Conservation (phyloP, 2,329 filamentous ascomycete species). For the Dryadomyces quercivorus region DNA sequence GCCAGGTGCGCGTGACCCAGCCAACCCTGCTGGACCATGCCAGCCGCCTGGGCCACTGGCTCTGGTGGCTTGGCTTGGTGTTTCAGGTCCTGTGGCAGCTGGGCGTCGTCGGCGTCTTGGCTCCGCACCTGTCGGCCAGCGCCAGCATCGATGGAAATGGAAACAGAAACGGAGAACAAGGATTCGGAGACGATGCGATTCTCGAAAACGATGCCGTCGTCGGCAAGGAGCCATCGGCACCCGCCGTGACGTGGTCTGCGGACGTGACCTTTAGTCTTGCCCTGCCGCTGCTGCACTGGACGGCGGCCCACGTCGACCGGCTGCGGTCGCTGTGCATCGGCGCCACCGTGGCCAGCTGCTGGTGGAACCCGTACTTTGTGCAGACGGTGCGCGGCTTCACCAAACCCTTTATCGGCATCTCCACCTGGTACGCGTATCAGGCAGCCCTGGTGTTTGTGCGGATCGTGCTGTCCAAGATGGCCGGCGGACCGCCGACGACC, state of each 20-base stretch:
- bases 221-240: not conserved
- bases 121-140: not conserved
- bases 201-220: constrained; percentile 18
- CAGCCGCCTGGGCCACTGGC: constrained; percentile 27
- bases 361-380: constrained; percentile 59
- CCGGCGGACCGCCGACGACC: constrained; percentile 17
- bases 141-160: not conserved
- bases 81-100: constrained; percentile 40
- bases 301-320: constrained; percentile 12
- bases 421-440: constrained; percentile 56
- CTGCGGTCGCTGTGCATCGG: constrained; percentile 8
- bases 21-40: constrained; percentile 28
- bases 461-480: constrained; percentile 31
- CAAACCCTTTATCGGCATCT: constrained; percentile 46
- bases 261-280: not conserved
- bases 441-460: constrained; percentile 44
- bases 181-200: constrained; percentile 11
- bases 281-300: constrained; percentile 10
- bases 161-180: no score
- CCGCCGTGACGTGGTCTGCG: no score
- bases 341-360: constrained; percentile 27
- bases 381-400: constrained; percentile 48
- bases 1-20: constrained; percentile 29
- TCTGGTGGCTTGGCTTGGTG: constrained; percentile 35
- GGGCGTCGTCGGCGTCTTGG: constrained; percentile 1